Percentiles rank a stretch among this genome's conserved stretches.
Evolutionary conservation across 352 stramenopile species (phyloP).

Genomic region (Phytophthora macrochlamydospora): DNA sequence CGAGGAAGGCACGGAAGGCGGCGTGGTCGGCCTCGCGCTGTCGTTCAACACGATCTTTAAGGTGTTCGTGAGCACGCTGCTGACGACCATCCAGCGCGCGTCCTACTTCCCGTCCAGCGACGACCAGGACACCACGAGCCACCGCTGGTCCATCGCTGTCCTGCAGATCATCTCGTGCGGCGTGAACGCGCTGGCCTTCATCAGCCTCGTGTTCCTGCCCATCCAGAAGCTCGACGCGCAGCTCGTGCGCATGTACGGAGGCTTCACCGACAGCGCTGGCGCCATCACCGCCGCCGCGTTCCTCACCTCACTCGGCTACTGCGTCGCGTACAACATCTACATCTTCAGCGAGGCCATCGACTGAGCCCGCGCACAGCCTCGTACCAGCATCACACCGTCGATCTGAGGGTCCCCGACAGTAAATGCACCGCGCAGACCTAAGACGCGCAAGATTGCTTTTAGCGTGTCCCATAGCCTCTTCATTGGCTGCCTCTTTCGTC

Average conservation of each 20-base stretch:
- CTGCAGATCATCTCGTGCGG: constrained; percentile 38
- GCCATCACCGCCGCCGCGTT: constrained; percentile 40
- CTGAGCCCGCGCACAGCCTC: background rate
- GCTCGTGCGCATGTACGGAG: constrained; percentile 69
- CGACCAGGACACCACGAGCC: constrained; percentile 20
- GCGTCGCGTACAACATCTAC: constrained; percentile 52
- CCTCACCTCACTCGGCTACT: constrained; percentile 47
- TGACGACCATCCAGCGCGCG: constrained; percentile 38
- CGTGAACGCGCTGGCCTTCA: constrained; percentile 43
- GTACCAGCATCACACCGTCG: background rate
- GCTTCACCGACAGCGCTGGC: constrained; percentile 55
- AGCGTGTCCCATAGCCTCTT: background rate
- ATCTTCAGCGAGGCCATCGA: constrained; percentile 41
- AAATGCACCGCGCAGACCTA: background rate
- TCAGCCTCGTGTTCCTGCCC: constrained; percentile 45
- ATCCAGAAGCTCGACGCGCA: constrained; percentile 67
- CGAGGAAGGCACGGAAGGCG: constrained; percentile 62
- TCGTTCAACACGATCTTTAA: constrained; percentile 62
- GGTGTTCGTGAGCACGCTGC: constrained; percentile 49
- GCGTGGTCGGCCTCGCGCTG: constrained; percentile 52
- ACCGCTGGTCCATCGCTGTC: constrained; percentile 38
- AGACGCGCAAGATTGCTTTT: too few species aligned
- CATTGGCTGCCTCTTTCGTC: background rate
- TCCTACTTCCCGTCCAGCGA: constrained; percentile 38
- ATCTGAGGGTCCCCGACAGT: background rate